Base-by-base conservation (phyloP, 768 basidiomycete species). In the Termitomyces sp. region DNA sequence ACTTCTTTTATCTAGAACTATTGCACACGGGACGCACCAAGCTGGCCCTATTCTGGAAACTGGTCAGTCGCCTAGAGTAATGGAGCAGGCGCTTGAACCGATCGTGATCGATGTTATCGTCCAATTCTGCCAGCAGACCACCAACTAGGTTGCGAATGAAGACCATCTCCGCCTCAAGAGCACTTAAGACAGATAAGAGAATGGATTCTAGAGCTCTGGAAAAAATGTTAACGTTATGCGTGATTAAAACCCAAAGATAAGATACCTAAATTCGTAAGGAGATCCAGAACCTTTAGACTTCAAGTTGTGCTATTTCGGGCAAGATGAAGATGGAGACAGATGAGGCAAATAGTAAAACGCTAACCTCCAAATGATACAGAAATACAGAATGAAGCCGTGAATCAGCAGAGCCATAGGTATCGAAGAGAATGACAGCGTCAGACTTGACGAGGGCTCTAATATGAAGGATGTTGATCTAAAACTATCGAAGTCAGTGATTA, bases 391-490 rank as follows among this genome's bases (percentile, higher is more conserved):
- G 91, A 7, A 94, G 78, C 55, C 86, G 76, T 3, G 92, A 94
- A 70, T 95, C 90, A 14, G 84, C 82, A 26, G 89, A 92, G 9
- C 94, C 95, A 67, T 86, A 92, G 1, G 90, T 88, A 66, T 98
- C 95, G 68, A 98, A 98, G 41, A 98, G 80, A 37, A 96, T 78
- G 45, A 97, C 91, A 40, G 89, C 78, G 67, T 97, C 91, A 9
- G 94, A 89, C 71, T 98, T 98, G 67, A 98, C 88, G 42, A 98
- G 82, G 1, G 94, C 94, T 52, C 96, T 85, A 49, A 98, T 93
- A 66, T 98, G 96, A 33, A 98, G 81, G 42, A 98, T 89, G 65
- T 96, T 98, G 49, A 97, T 78, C 91, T 94, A 62, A 37, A 10
- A 43, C 51, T 7, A 35, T 55, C 26, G 48, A 48, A 56, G 11